Conservation (phyloP, 2,329 filamentous ascomycete species). For the Trichoderma sp. region DNA sequence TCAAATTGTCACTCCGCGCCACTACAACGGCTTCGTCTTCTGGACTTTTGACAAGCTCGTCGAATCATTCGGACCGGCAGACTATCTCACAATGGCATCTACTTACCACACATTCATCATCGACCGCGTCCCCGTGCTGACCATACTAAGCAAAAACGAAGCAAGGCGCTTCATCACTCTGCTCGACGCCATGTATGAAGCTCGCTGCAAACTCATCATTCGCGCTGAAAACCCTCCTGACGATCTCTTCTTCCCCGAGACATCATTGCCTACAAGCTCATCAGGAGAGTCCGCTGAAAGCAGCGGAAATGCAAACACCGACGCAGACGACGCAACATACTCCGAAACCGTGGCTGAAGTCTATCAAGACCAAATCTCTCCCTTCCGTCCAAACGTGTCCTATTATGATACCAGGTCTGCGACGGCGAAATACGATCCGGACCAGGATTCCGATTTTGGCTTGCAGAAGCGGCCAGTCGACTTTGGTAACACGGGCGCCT, state of each 20-base stretch:
- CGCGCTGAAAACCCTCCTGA: constrained; percentile 67
- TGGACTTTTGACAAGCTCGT: constrained; percentile 72
- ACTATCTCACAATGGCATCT: constrained; percentile 79
- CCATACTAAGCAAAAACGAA: constrained; percentile 71
- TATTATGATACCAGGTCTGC: constrained; percentile 53
- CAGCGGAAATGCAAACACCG: constrained; percentile 1
- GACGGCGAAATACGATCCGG: constrained; percentile 52
- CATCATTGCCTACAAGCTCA: neutral
- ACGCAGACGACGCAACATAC: constrained; percentile 40
- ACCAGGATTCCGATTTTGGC: constrained; percentile 57
- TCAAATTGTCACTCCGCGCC: constrained; percentile 55
- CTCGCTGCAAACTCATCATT: constrained; percentile 72
- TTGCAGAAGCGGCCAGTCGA: constrained; percentile 46
- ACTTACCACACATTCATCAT: constrained; percentile 77
- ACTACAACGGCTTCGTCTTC: constrained; percentile 55
- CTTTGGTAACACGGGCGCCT: constrained; percentile 65
- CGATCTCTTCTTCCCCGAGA: constrained; percentile 73
- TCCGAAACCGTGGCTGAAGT: constrained; percentile 58
- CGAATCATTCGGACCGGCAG: constrained; percentile 68
- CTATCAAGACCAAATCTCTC: constrained; percentile 73
- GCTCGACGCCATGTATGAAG: constrained; percentile 77
- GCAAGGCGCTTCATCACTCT: constrained; percentile 77
- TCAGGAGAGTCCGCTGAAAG: neutral
- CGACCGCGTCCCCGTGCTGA: constrained; percentile 66
- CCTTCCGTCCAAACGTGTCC: constrained; percentile 77